These are phyloP conservation scores for Phymatotrichopsis omnivora DNA, from an alignment of 2,329 filamentous ascomycete genomes.

Conservation along the genomic window DNA sequence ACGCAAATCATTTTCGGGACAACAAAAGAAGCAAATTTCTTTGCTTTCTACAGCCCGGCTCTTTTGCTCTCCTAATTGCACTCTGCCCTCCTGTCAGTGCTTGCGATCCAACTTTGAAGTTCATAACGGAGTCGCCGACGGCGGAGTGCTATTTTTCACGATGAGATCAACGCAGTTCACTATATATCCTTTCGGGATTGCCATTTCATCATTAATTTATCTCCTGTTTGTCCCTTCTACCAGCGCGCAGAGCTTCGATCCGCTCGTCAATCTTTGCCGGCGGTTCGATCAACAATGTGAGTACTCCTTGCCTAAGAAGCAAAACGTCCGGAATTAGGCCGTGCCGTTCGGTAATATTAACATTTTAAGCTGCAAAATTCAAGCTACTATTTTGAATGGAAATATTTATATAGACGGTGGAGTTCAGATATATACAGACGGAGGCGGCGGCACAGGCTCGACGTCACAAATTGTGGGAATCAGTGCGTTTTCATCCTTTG, in stretches of 20 bases:
- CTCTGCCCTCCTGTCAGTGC: too few species aligned
- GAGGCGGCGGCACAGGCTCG: background rate
- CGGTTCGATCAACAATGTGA: constrained; percentile 20
- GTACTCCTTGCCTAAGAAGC: background rate
- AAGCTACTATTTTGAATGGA: constrained; percentile 15
- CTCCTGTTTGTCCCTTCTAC: too few species aligned
- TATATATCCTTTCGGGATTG: too few species aligned
- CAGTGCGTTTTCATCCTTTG: constrained; percentile 4
- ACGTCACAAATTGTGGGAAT: constrained; percentile 5
- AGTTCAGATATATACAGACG: constrained; percentile 7
- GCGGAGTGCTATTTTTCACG: too few species aligned
- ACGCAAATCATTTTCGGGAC: too few species aligned
- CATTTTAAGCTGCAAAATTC: constrained; percentile 1
- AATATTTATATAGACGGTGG: constrained; percentile 16
- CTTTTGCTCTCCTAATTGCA: too few species aligned
- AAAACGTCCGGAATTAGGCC: background rate
- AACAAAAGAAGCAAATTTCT: too few species aligned
- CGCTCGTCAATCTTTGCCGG: constrained; percentile 11
- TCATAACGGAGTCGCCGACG: too few species aligned
- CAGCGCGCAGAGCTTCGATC: constrained; percentile 11
- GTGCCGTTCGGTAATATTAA: constrained; percentile 2
- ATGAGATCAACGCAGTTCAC: too few species aligned
- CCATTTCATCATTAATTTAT: too few species aligned
- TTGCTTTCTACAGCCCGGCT: too few species aligned
- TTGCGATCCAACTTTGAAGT: too few species aligned